phyloP scores from a whole-genome alignment of 2,329 filamentous ascomycete genomes.

The Lachnum nothofagi region DNA sequence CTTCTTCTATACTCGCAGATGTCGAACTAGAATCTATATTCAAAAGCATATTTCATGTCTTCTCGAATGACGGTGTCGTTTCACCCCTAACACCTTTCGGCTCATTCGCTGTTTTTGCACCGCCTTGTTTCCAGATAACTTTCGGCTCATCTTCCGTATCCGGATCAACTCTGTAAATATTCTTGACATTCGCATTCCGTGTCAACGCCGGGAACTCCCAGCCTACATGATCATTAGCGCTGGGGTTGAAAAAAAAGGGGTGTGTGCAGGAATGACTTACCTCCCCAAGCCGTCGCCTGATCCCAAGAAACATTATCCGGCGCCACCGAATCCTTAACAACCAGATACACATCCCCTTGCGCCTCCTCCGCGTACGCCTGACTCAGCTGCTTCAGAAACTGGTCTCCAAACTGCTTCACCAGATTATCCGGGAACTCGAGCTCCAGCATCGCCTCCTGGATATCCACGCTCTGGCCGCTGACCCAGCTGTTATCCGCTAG shows the following conservation, averaged over 20 bases:
- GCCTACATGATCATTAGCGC: background rate
- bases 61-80: background rate
- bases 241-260: background rate
- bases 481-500: background rate
- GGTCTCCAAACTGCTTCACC: background rate
- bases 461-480: background rate
- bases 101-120: background rate
- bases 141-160: background rate
- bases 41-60: no score
- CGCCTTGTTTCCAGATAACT: constrained; percentile 1
- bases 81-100: background rate
- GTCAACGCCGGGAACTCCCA: background rate
- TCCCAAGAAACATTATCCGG: constrained; percentile 1
- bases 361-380: background rate
- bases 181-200: background rate
- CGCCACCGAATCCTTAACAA: background rate
- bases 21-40: no score
- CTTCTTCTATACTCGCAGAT: no score
- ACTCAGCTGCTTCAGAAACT: background rate
- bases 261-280: background rate
- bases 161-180: background rate
- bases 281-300: background rate
- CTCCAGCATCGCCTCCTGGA: background rate
- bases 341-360: background rate
- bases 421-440: background rate